Base-by-base conservation (phyloP, 2,329 filamentous ascomycete genomes). In the Nemania serpens region DNA sequence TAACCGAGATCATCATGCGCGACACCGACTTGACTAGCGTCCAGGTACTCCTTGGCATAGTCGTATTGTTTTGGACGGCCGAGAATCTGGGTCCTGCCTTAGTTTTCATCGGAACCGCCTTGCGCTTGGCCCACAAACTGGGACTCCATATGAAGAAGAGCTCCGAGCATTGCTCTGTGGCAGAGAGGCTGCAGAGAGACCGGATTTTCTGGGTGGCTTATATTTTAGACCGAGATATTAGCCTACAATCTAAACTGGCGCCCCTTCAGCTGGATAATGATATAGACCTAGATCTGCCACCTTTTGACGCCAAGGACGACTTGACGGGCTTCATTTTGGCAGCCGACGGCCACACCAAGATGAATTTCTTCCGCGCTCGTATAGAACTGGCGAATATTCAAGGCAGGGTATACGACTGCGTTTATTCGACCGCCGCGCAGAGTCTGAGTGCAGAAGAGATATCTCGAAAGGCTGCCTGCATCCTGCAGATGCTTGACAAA, bases 321-420 rank as follows among this genome's bases (percentile, higher is more conserved):
- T 18, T 59, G 34, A 63, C 66, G 0, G 77, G 77, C 1, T 65
- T 77, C 2, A 68, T 79, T 29, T 73, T 70, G 55, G 73, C 75
- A 1, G 64, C 64, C 3, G 71, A 76, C 37, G 71, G 72, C 3
- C 66, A 64, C 2, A 60, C 64, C 0, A 70, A 70, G 39, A 69
- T 78, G 54, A 77, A 76, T 63, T 73, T 72, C 46, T 73, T 78
- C 56, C 69, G 76, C 13, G 61, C 73, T 22, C 70, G 74, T 0
- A 67, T 78, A 2, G 73, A 76, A 34, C 69, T 79, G 4, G 73
- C 75, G 3, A 73, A 74, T 34, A 75, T 79, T 10, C 64, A 78
- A 13, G 77, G 76, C 20, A 70, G 73, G 33, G 69, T 76, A 0
- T 76, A 77, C 51, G 74, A 78, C n/a, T 69, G 71, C 6, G 58